Evolutionary conservation across 139 green algal genomes (phyloP).

Genomic region (Chlorella sorokiniana): DNA sequence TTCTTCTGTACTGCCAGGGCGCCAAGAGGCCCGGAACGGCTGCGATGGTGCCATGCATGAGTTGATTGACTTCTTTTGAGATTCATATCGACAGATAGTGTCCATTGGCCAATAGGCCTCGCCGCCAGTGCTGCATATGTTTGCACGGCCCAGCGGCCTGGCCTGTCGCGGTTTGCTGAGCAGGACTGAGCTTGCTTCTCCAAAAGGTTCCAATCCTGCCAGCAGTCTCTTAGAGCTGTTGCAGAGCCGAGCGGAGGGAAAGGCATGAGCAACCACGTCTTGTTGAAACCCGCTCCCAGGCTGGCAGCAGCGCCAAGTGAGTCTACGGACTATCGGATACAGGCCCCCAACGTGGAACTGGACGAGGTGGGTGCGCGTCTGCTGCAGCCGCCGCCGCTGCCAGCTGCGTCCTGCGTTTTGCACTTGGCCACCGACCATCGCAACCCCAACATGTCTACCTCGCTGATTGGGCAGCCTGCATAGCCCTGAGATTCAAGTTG

Average conservation of each 20-base stretch:
- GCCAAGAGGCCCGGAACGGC: background rate
- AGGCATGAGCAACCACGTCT: slow-evolving; percentile 46
- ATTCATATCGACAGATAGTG: too few relatives aligned
- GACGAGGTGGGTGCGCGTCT: slow-evolving; percentile 14
- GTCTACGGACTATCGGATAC: slow-evolving; percentile 62
- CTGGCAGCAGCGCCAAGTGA: background rate
- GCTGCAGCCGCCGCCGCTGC: background rate
- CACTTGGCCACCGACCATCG: too few relatives aligned
- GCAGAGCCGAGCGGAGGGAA: background rate
- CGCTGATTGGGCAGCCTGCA: too few relatives aligned
- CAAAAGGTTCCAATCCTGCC: too few relatives aligned
- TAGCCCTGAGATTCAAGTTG: too few relatives aligned
- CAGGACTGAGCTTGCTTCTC: too few relatives aligned
- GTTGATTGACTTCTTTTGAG: background rate
- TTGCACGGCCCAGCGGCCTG: background rate
- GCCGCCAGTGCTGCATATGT: background rate
- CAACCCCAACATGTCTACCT: too few relatives aligned
- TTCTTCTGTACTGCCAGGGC: too few relatives aligned
- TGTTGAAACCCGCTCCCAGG: slow-evolving; percentile 27
- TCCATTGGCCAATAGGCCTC: too few relatives aligned
- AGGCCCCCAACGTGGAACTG: slow-evolving; percentile 59
- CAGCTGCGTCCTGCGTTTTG: too few relatives aligned
- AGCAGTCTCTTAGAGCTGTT: background rate
- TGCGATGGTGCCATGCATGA: background rate
- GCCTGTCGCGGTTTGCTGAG: background rate